Evolutionary conservation across 768 basidiomycete genomes (phyloP).

Genomic region (Phylloporus sp.): DNA sequence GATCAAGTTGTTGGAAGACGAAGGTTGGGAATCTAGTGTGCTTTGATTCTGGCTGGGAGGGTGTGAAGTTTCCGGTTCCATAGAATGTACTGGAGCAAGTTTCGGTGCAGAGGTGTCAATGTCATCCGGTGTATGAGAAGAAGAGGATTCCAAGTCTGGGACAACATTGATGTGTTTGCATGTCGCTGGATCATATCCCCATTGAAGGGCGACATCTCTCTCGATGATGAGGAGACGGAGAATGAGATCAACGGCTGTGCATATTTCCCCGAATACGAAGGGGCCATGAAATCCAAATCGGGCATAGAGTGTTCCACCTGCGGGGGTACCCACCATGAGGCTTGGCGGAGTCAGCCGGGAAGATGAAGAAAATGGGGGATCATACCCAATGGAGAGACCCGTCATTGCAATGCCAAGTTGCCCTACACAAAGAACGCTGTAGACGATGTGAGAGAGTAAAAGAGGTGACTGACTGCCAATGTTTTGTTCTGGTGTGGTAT

Average conservation of each 20-base stretch:
- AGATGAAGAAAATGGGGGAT: neutral
- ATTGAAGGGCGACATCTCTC: conserved; percentile 45
- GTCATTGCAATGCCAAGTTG: conserved; percentile 61
- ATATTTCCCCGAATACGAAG: conserved; percentile 49
- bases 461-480: conserved; percentile 43
- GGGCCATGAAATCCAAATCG: conserved; percentile 60
- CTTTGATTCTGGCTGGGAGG: neutral
- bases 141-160: conserved; percentile 7
- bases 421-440: conserved; percentile 29
- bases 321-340: conserved; percentile 52
- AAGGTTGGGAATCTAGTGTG: neutral
- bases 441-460: neutral
- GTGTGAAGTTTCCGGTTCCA: neutral
- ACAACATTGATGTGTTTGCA: conserved; percentile 4
- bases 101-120: neutral
- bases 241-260: conserved; percentile 47
- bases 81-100: neutral
- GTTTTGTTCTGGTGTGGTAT: conserved; percentile 45
- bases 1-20: neutral
- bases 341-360: conserved; percentile 26
- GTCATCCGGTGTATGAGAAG: neutral
- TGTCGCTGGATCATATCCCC: conserved; percentile 42
- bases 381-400: conserved; percentile 53
- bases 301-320: conserved; percentile 51
- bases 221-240: conserved; percentile 57